Evolutionary conservation across 139 green algal genomes (phyloP).

Genomic region (Nannochloris sp.): DNA sequence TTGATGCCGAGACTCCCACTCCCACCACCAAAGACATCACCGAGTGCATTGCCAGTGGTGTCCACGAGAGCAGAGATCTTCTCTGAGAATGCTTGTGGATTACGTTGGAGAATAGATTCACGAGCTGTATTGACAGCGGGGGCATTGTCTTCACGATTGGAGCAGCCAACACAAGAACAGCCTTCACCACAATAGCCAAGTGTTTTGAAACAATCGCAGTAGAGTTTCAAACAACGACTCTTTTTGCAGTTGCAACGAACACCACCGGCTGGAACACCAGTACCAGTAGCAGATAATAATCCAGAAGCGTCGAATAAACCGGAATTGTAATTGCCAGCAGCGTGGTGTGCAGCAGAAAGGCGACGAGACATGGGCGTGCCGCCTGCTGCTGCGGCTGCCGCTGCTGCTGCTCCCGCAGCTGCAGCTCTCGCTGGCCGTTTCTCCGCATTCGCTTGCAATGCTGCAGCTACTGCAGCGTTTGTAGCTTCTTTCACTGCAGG

Average conservation of each 20-base stretch:
- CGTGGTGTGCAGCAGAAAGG: too few species aligned
- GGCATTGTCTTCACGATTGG: slow-evolving; percentile 50
- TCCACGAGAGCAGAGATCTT: slow-evolving; percentile 23
- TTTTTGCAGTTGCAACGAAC: slow-evolving; percentile 83
- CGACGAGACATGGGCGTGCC: not conserved
- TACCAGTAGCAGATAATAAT: too few species aligned
- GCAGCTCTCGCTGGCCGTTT: slow-evolving; percentile 8
- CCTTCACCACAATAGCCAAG: slow-evolving; percentile 48
- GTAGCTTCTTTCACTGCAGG: slow-evolving; percentile 24
- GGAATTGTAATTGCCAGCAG: not conserved
- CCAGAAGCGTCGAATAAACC: too few species aligned
- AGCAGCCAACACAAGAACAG: slow-evolving; percentile 63
- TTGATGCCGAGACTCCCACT: too few species aligned
- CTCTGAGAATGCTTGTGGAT: slow-evolving; percentile 49
- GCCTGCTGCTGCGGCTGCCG: slow-evolving; percentile 3
- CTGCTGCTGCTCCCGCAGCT: slow-evolving; percentile 6
- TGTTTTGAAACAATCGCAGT: slow-evolving; percentile 82
- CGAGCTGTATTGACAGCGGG: slow-evolving; percentile 30
- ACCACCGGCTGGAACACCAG: not conserved
- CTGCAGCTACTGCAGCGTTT: slow-evolving; percentile 15
- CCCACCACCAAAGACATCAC: too few species aligned
- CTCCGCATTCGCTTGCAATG: slow-evolving; percentile 5
- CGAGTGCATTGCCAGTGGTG: not conserved
- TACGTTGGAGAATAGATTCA: slow-evolving; percentile 40
- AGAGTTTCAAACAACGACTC: slow-evolving; percentile 81